A percentile compares a stretch with the other conserved stretches of the same genome.
Conservation (phyloP, 768 basidiomycete species). For the Boletus reticulatus region DNA sequence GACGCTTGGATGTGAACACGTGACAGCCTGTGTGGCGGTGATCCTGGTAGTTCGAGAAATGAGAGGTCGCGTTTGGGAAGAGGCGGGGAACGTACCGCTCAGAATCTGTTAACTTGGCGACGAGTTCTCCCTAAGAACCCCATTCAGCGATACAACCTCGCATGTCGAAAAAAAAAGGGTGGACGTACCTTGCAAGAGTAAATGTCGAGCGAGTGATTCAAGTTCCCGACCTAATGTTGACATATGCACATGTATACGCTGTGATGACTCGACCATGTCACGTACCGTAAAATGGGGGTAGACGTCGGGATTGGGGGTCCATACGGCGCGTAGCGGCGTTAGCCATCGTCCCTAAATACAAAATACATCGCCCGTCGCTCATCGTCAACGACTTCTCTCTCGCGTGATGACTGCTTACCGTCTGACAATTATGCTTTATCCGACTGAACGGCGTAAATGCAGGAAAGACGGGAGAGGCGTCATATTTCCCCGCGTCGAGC, state of each 20-base stretch:
- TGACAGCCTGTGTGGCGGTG: slow-evolving; percentile 87
- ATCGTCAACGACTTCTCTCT: not conserved
- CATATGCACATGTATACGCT: no score
- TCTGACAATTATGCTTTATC: slow-evolving; percentile 76
- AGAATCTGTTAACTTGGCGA: slow-evolving; percentile 61
- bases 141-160: not conserved
- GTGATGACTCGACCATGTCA: not conserved
- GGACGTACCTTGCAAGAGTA: slow-evolving; percentile 70
- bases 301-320: slow-evolving; percentile 73
- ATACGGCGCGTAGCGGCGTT: slow-evolving; percentile 72
- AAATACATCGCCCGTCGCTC: not conserved
- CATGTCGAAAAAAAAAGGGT: not conserved
- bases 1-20: slow-evolving; percentile 76
- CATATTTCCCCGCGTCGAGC: slow-evolving; percentile 50
- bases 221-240: slow-evolving; percentile 59
- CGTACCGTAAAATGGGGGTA: slow-evolving; percentile 83
- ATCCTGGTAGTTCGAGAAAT: slow-evolving; percentile 43
- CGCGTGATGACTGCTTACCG: slow-evolving; percentile 42
- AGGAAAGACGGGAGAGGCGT: slow-evolving; percentile 49
- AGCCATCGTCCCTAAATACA: slow-evolving; percentile 72
- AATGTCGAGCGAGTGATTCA: slow-evolving; percentile 77
- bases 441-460: slow-evolving; percentile 61
- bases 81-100: slow-evolving; percentile 41
- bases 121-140: slow-evolving; percentile 56
- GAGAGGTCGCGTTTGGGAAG: not conserved